Evolutionary conservation across 306 rosid species (phyloP).

Genomic region (Lotus japonicus): DNA sequence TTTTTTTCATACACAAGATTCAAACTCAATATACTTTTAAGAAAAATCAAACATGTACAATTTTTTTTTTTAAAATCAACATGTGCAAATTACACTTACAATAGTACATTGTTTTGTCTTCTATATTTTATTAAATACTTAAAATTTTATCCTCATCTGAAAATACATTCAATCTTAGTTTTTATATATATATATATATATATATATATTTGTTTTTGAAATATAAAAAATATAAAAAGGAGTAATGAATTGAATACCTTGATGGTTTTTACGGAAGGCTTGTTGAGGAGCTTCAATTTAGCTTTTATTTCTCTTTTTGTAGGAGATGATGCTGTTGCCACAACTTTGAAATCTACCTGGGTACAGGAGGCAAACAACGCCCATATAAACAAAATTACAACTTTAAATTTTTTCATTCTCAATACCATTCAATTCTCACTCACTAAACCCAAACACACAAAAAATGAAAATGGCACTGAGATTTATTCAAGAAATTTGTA

Average conservation of each 20-base stretch:
- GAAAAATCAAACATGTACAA: too few relatives aligned
- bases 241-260: constrained; percentile 20
- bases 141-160: too few relatives aligned
- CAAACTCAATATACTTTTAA: too few relatives aligned
- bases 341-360: not conserved
- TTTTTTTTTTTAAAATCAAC: too few relatives aligned
- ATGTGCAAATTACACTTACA: too few relatives aligned
- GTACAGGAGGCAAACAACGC: constrained; percentile 5
- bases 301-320: constrained; percentile 17
- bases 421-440: not conserved
- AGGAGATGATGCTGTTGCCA: not conserved
- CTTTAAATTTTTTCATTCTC: constrained; percentile 14
- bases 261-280: constrained; percentile 40
- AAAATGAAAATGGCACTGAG: not conserved
- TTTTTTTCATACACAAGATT: too few relatives aligned
- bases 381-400: constrained; percentile 8
- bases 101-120: too few relatives aligned
- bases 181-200: too few relatives aligned
- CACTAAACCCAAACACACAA: not conserved
- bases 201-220: too few relatives aligned
- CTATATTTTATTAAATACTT: too few relatives aligned
- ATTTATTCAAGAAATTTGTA: not conserved
- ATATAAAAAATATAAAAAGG: too few relatives aligned
- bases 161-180: too few relatives aligned
- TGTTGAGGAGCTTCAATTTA: constrained; percentile 43